Evolutionary conservation across 352 stramenopile species (phyloP).

Genomic region (Phytopythium oedochilum): DNA sequence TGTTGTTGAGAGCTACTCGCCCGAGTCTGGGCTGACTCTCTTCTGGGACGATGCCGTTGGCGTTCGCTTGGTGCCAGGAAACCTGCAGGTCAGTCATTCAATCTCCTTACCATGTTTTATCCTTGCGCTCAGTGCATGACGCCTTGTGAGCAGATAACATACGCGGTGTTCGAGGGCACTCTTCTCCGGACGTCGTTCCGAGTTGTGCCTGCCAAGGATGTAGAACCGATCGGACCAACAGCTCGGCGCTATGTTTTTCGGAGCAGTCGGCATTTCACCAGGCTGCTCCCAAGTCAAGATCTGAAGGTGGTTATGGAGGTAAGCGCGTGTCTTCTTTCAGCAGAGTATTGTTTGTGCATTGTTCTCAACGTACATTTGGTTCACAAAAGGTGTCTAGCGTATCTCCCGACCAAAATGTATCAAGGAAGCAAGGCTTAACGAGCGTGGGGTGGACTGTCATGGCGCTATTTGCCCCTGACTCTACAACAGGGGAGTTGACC

Average conservation of each 20-base stretch:
- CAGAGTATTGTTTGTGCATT: neutral
- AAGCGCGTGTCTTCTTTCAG: neutral
- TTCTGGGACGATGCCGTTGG: conserved; percentile 44
- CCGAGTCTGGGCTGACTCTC: conserved; percentile 30
- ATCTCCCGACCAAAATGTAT: conserved; percentile 1
- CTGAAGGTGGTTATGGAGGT: conserved; percentile 42
- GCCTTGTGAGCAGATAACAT: conserved; percentile 32
- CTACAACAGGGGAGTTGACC: conserved; percentile 1
- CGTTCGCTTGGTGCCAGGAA: conserved; percentile 13
- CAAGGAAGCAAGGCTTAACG: conserved; percentile 3
- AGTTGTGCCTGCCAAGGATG: conserved; percentile 21
- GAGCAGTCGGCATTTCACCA: conserved; percentile 23
- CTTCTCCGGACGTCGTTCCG: conserved; percentile 37
- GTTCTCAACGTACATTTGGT: neutral
- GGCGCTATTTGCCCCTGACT: conserved; percentile 20
- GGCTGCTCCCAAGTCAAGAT: conserved; percentile 17
- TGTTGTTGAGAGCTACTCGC: conserved; percentile 13
- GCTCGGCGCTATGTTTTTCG: conserved; percentile 27
- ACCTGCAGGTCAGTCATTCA: conserved; percentile 25
- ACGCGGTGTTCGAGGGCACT: conserved; percentile 38
- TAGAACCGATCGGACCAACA: conserved; percentile 17
- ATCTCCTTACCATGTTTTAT: neutral
- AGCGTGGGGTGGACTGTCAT: conserved; percentile 41
- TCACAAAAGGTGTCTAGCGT: conserved; percentile 18
- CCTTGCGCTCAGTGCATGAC: neutral